A percentile compares a stretch with the other conserved stretches of the same genome.
Evolutionary conservation across 73 alveolate species (phyloP).

Genomic region (Paramecium caudatum): DNA sequence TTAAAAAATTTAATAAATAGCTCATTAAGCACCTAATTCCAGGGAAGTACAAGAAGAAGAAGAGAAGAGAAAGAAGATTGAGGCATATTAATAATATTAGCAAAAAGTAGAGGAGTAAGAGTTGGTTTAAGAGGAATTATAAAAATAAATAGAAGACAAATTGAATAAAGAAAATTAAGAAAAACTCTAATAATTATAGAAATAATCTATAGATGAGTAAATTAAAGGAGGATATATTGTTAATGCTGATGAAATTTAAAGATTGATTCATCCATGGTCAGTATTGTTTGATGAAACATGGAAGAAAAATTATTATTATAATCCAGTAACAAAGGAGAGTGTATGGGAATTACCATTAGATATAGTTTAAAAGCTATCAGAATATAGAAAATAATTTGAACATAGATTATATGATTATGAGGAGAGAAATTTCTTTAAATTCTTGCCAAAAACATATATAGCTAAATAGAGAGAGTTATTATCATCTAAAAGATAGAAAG

Average conservation of each 20-base stretch:
- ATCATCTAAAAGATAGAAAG: constrained; percentile 78
- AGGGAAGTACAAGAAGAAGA: constrained; percentile 1
- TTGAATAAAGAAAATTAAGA: background rate
- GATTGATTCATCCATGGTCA: constrained; percentile 67
- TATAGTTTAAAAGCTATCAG: constrained; percentile 17
- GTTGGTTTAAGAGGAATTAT: background rate
- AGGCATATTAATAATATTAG: constrained; percentile 48
- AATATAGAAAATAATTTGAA: constrained; percentile 58
- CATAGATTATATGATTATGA: constrained; percentile 51
- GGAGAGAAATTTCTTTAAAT: constrained; percentile 75
- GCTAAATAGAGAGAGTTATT: constrained; percentile 59
- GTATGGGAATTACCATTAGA: constrained; percentile 94
- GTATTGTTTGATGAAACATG: constrained; percentile 85
- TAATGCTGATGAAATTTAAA: constrained; percentile 52
- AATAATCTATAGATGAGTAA: constrained; percentile 25
- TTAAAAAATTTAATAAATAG: constrained; percentile 25
- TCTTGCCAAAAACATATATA: constrained; percentile 74
- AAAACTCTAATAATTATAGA: background rate
- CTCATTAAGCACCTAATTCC: constrained; percentile 20
- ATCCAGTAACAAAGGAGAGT: constrained; percentile 93
- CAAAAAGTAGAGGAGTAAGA: constrained; percentile 19
- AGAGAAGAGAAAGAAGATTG: constrained; percentile 45
- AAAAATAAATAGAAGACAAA: constrained; percentile 41
- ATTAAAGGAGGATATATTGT: constrained; percentile 24
- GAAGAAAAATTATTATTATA: constrained; percentile 87